These are phyloP conservation scores for Xylaria digitata DNA, from an alignment of 2,329 filamentous ascomycete genomes.

Conservation along the genomic window DNA sequence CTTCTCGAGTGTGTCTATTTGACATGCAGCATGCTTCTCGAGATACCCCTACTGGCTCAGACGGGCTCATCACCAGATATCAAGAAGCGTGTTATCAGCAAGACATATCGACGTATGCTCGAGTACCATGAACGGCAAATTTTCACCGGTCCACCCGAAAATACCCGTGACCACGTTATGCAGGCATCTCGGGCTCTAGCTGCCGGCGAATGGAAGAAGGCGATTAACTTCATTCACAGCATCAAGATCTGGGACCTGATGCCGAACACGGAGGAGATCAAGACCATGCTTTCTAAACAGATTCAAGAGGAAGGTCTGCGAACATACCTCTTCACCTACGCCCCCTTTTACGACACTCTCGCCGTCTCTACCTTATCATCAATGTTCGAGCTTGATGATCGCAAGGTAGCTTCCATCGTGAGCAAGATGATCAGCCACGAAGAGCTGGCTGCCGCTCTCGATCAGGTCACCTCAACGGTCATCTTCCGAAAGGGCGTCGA, in stretches of 20 bases:
- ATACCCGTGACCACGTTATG: conserved; percentile 99
- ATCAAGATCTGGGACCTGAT: conserved; percentile 99
- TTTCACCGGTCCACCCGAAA: conserved; percentile 97
- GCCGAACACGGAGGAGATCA: conserved; percentile 91
- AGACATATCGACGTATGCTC: conserved; percentile 98
- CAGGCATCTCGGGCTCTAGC: conserved; percentile 97
- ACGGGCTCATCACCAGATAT: conserved; percentile 96
- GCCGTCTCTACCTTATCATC: conserved; percentile 83
- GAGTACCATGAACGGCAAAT: conserved; percentile 99
- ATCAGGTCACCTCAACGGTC: conserved; percentile 96
- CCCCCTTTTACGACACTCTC: conserved; percentile 98
- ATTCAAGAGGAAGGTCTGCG: conserved; percentile 98
- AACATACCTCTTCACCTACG: conserved; percentile 99
- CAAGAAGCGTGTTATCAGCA: conserved; percentile 98
- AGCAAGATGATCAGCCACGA: conserved; percentile 99
- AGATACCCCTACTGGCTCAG: conserved; percentile 96
- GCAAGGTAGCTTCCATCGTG: conserved; percentile 93
- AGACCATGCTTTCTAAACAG: conserved; percentile 95
- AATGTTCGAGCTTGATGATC: conserved; percentile 94
- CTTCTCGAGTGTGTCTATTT: conserved; percentile 98
- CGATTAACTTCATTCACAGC: conserved; percentile 89
- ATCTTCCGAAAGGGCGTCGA: conserved; percentile 99
- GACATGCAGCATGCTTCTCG: conserved; percentile 98
- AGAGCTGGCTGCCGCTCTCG: conserved; percentile 93
- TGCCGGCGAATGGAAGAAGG: conserved; percentile 98